Evolutionary conservation across 371 early-diverging fungal species (phyloP).

Genomic region (Mucor plumbeus): DNA sequence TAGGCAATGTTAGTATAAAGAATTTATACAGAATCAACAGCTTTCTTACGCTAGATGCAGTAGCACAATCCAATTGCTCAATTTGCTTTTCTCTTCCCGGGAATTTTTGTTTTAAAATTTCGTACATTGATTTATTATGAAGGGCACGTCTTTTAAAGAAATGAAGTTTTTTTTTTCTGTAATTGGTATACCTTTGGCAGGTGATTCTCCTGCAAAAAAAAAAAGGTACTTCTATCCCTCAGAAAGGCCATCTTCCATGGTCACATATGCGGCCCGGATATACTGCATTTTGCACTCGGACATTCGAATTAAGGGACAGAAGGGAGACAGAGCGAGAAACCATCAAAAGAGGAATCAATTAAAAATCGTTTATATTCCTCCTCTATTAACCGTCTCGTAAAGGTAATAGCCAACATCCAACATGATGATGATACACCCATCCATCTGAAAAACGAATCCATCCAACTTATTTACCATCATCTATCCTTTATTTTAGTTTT

Average conservation of each 20-base stretch:
- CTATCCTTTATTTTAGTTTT: conserved; percentile 16
- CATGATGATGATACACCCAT: conserved; percentile 3
- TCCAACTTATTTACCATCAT: conserved; percentile 29
- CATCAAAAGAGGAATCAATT: conserved; percentile 7
- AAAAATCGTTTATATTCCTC: conserved; percentile 25
- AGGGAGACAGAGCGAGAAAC: conserved; percentile 9
- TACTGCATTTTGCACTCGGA: neutral
- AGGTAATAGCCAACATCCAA: conserved; percentile 18
- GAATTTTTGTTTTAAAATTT: conserved; percentile 41
- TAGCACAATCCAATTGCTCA: conserved; percentile 55
- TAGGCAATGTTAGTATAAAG: neutral
- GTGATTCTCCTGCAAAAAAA: no score
- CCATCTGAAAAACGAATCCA: neutral
- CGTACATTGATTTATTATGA: conserved; percentile 3
- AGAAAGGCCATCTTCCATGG: neutral
- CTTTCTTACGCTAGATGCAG: conserved; percentile 18
- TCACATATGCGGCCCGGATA: conserved; percentile 5
- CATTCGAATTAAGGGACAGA: neutral
- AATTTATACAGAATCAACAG: no score
- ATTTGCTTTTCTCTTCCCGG: conserved; percentile 72
- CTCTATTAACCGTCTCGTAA: conserved; percentile 40
- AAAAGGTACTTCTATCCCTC: no score
- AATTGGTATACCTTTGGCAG: neutral
- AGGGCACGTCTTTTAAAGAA: neutral
- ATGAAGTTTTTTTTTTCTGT: neutral